Conservation (phyloP, 352 stramenopile species). For the Plasmopara muralis region DNA sequence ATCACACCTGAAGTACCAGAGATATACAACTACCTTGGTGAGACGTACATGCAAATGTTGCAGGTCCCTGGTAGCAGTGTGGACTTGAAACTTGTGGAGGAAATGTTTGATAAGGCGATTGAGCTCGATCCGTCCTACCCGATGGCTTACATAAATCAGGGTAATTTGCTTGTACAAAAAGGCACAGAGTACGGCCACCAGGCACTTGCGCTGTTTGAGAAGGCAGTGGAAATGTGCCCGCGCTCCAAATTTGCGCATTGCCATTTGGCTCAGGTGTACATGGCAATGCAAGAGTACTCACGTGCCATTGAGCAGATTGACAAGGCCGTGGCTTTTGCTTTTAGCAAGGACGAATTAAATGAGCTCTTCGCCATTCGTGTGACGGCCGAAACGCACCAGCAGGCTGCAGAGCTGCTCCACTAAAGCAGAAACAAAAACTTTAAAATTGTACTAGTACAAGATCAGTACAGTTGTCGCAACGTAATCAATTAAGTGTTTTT, state of each 20-base stretch:
- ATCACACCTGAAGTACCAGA: constrained; percentile 72
- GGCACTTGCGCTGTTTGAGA: constrained; percentile 69
- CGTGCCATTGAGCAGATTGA: constrained; percentile 78
- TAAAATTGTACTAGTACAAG: no score
- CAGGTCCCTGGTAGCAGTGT: constrained; percentile 43
- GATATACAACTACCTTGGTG: constrained; percentile 83
- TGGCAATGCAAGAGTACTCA: constrained; percentile 80
- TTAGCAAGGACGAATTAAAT: constrained; percentile 68
- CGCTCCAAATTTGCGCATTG: constrained; percentile 81
- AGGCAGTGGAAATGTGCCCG: constrained; percentile 66
- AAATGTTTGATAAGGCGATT: constrained; percentile 80
- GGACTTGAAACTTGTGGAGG: constrained; percentile 50
- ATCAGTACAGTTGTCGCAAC: no score
- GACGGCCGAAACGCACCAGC: constrained; percentile 68
- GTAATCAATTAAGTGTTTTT: no score
- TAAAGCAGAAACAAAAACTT: constrained; percentile 30
- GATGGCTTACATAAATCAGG: constrained; percentile 85
- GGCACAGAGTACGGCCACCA: constrained; percentile 62
- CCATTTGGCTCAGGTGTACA: constrained; percentile 78
- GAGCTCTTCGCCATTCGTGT: constrained; percentile 75
- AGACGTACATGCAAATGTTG: constrained; percentile 83
- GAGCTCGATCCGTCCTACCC: constrained; percentile 73
- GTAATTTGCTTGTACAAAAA: constrained; percentile 73
- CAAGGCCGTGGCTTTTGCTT: constrained; percentile 61
- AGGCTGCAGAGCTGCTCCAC: constrained; percentile 56